A percentile compares a stretch with the other conserved stretches of the same genome.
Conservation (phyloP, 2,329 filamentous ascomycete species). For the Rhexocercosporidium sp. region DNA sequence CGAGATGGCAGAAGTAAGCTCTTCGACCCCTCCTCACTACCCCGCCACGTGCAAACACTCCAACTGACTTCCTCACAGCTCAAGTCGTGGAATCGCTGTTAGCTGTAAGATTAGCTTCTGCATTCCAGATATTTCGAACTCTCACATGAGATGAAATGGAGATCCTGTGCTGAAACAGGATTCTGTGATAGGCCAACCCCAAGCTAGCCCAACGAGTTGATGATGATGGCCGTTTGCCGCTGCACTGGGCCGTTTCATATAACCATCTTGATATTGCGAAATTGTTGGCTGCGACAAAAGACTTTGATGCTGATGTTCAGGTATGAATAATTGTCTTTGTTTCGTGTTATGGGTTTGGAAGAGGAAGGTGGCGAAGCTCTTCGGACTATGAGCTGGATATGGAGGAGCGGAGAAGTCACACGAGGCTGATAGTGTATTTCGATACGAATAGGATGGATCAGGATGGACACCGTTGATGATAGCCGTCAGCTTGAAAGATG, state of each 20-base stretch:
- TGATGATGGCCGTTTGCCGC: conserved; percentile 84
- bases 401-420: neutral
- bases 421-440: neutral
- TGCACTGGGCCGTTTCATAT: conserved; percentile 93
- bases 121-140: neutral
- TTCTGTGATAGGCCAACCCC: conserved; percentile 67
- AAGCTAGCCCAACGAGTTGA: conserved; percentile 76
- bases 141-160: conserved; percentile 15
- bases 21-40: conserved; percentile 14
- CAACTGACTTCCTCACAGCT: conserved; percentile 53
- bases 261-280: conserved; percentile 78
- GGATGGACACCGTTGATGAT: conserved; percentile 91
- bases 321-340: conserved; percentile 47
- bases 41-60: conserved; percentile 14
- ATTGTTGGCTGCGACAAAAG: conserved; percentile 70
- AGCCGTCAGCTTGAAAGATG: conserved; percentile 74
- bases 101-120: conserved; percentile 53
- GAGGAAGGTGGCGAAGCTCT: neutral
- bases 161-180: neutral
- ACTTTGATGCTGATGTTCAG: conserved; percentile 84
- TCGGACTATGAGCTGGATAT: neutral
- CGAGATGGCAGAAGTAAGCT: conserved; percentile 80
- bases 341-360: neutral
- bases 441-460: conserved; percentile 64
- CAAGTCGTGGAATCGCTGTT: conserved; percentile 76